phyloP scores from a whole-genome alignment of 1,139 yeast species.

The Hansenula sp. region DNA sequence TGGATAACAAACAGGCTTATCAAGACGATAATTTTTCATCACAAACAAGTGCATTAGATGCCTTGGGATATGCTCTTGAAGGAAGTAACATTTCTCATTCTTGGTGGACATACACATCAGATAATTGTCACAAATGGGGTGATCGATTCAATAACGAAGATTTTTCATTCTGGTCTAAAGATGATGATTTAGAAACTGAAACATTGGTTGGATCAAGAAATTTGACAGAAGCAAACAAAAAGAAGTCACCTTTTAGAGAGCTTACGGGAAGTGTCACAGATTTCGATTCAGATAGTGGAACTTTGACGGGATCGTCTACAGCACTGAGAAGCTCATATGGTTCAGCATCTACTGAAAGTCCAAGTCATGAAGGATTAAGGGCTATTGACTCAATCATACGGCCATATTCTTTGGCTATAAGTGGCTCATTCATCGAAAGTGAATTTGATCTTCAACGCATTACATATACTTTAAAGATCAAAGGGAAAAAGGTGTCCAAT shows the following conservation, averaged over 20 bases:
- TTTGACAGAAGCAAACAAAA: not conserved
- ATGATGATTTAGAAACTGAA: conserved; percentile 37
- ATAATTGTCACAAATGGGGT: conserved; percentile 77
- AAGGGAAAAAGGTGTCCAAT: conserved; percentile 21
- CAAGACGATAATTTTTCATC: conserved; percentile 57
- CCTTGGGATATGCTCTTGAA: conserved; percentile 74
- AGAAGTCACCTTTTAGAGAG: not conserved
- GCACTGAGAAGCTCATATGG: not conserved
- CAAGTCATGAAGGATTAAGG: conserved; percentile 55
- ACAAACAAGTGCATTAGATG: conserved; percentile 83
- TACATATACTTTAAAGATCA: conserved; percentile 45
- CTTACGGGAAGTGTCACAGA: not conserved
- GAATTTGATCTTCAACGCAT: conserved; percentile 50
- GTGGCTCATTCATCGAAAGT: conserved; percentile 46
- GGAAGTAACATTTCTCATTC: conserved; percentile 68
- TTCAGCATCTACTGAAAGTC: not conserved
- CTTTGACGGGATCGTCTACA: not conserved
- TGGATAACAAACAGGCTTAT: conserved; percentile 76
- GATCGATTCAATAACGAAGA: conserved; percentile 94
- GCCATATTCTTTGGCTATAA: conserved; percentile 62
- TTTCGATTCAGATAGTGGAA: conserved; percentile 1
- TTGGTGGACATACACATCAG: conserved; percentile 78
- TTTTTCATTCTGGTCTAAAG: conserved; percentile 78
- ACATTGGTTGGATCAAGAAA: not conserved
- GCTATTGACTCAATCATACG: conserved; percentile 68